Evolutionary conservation across 805 yeast genomes (phyloP).

Genomic region (Metschnikowia cerradonensis): DNA sequence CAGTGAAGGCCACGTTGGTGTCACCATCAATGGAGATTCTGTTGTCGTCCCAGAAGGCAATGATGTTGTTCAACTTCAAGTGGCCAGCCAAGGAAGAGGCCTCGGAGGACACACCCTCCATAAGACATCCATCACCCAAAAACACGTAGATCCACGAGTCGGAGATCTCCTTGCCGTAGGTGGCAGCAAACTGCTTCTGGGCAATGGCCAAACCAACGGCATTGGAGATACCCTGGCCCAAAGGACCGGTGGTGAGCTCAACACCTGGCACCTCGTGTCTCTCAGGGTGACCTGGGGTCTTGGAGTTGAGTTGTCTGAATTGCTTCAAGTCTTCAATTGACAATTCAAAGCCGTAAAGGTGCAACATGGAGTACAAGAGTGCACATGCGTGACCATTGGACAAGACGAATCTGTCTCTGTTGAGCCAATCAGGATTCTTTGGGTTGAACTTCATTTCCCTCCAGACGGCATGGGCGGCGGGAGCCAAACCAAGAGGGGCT

Average conservation of each 20-base stretch:
- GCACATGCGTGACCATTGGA: slow-evolving; percentile 98
- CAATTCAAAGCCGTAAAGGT: slow-evolving; percentile 78
- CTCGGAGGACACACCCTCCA: slow-evolving; percentile 97
- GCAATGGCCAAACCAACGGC: slow-evolving; percentile 98
- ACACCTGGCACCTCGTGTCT: slow-evolving; percentile 77
- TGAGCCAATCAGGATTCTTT: slow-evolving; percentile 85
- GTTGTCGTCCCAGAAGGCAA: slow-evolving; percentile 95
- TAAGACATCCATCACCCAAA: slow-evolving; percentile 96
- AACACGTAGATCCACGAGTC: slow-evolving; percentile 75
- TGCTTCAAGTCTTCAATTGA: slow-evolving; percentile 80
- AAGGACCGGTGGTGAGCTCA: slow-evolving; percentile 97
- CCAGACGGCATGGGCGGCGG: slow-evolving; percentile 87
- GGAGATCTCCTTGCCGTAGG: slow-evolving; percentile 85
- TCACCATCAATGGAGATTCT: slow-evolving; percentile 94
- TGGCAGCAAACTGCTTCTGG: slow-evolving; percentile 86
- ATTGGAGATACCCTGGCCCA: slow-evolving; percentile 95
- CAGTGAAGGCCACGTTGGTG: slow-evolving; percentile 87
- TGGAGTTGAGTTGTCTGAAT: slow-evolving; percentile 86
- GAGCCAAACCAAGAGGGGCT: slow-evolving; percentile 98
- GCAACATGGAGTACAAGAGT: slow-evolving; percentile 77
- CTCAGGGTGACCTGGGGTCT: slow-evolving; percentile 98
- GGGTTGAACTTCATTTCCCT: slow-evolving; percentile 83
- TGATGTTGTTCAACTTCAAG: slow-evolving; percentile 85
- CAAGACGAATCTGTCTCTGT: slow-evolving; percentile 91
- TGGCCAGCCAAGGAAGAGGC: slow-evolving; percentile 96